phyloP scores from a whole-genome alignment of 768 basidiomycete species.

The Rhizopogon vulgaris region DNA sequence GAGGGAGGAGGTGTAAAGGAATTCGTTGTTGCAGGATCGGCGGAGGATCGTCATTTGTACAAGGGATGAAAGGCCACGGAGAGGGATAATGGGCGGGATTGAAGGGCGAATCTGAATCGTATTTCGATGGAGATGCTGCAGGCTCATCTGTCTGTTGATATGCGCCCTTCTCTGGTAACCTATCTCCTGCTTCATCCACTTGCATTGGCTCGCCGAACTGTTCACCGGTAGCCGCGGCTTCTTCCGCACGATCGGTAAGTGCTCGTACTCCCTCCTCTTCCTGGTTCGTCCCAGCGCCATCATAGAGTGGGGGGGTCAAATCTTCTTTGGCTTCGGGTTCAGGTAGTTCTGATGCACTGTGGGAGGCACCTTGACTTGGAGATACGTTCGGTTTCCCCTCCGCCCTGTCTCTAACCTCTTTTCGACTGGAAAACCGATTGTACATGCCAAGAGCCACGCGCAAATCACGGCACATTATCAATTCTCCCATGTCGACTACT shows the following conservation, averaged over 20 bases:
- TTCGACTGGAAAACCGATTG: not conserved
- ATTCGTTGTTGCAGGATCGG: no score
- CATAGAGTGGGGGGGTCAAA: not conserved
- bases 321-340: not conserved
- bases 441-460: not conserved
- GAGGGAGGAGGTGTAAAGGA: no score
- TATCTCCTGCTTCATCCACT: not conserved
- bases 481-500: conserved; percentile 11
- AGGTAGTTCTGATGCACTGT: no score
- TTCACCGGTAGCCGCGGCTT: not conserved
- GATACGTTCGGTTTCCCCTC: not conserved
- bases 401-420: not conserved
- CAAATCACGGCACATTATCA: conserved; percentile 9
- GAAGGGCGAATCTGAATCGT: conserved; percentile 17
- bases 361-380: no score
- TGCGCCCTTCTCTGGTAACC: not conserved
- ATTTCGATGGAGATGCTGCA: not conserved
- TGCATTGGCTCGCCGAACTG: not conserved
- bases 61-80: conserved; percentile 39
- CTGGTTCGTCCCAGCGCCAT: no score
- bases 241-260: not conserved
- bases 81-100: conserved; percentile 30
- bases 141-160: not conserved
- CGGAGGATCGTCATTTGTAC: conserved; percentile 21
- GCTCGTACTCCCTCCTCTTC: not conserved